A percentile compares a stretch with the other conserved stretches of the same genome.
Evolutionary conservation across 2,329 filamentous ascomycete genomes (phyloP).

Genomic region (Cladobotryum mycophilum): DNA sequence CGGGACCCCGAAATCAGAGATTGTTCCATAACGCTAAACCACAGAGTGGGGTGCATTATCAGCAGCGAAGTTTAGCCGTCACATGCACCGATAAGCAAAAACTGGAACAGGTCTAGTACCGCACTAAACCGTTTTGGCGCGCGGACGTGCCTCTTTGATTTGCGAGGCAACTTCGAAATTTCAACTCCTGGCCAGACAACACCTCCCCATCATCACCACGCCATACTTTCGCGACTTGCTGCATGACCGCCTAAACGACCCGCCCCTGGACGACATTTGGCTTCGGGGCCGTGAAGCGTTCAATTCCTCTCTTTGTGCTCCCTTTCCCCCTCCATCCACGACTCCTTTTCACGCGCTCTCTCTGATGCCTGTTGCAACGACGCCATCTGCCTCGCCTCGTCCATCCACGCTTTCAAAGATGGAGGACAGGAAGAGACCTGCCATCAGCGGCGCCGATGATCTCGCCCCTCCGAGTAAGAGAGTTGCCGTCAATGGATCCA

Average conservation of each 20-base stretch:
- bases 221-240: conserved; percentile 25
- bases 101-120: conserved; percentile 25
- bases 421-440: conserved; percentile 98
- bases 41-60: not conserved
- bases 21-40: not conserved
- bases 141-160: conserved; percentile 30
- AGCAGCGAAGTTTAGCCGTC: conserved; percentile 29
- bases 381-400: conserved; percentile 62
- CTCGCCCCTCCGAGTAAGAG: conserved; percentile 85
- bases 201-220: conserved; percentile 29
- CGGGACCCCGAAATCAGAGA: not conserved
- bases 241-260: conserved; percentile 30
- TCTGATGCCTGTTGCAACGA: conserved; percentile 86
- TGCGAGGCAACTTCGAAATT: conserved; percentile 40
- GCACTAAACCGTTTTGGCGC: conserved; percentile 31
- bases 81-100: conserved; percentile 27
- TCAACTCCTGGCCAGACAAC: conserved; percentile 34
- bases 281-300: conserved; percentile 24
- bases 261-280: conserved; percentile 29
- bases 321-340: conserved; percentile 40
- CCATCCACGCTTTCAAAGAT: conserved; percentile 86
- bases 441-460: conserved; percentile 72
- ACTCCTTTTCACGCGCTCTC: conserved; percentile 30
- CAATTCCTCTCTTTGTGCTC: conserved; percentile 25
- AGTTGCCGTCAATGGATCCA: conserved; percentile 77